These are phyloP conservation scores for Haematococcus sp. DNA, from an alignment of 139 green algal species.

Conservation along the genomic window DNA sequence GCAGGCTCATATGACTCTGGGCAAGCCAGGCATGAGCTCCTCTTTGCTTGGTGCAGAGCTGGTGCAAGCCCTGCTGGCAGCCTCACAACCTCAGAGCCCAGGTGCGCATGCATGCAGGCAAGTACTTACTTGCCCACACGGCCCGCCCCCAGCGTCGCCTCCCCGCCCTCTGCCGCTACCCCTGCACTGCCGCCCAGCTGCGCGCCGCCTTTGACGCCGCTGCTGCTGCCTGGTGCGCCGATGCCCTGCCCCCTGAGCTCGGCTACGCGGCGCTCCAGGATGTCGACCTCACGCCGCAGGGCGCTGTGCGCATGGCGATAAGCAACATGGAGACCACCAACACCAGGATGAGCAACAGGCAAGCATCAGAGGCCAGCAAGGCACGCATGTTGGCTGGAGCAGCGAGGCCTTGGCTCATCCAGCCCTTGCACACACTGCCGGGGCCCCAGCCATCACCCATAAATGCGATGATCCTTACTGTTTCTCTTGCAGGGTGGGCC, in stretches of 20 bases:
- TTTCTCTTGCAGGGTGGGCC: constrained; percentile 43
- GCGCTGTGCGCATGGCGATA: too few species aligned
- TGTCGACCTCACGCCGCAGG: constrained; percentile 60
- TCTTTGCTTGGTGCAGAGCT: neutral
- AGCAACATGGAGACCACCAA: too few species aligned
- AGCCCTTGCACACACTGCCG: too few species aligned
- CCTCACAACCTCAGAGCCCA: too few species aligned
- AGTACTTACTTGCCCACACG: neutral
- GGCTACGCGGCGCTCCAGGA: constrained; percentile 60
- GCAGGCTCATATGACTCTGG: neutral
- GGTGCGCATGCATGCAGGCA: neutral
- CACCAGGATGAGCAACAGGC: neutral
- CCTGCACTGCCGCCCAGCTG: constrained; percentile 9
- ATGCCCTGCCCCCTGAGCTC: constrained; percentile 12
- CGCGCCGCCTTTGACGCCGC: neutral
- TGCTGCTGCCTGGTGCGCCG: constrained; percentile 11
- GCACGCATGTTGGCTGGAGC: too few species aligned
- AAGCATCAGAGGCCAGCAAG: too few species aligned
- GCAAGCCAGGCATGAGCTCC: neutral
- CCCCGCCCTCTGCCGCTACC: constrained; percentile 21
- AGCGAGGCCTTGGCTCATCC: too few species aligned
- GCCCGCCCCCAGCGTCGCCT: constrained; percentile 22
- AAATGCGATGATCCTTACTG: too few species aligned
- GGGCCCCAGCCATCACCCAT: too few species aligned
- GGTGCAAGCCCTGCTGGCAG: too few species aligned